Conservation (phyloP, 495 filamentous ascomycete genomes). For the Hyaloscypha variabilis region DNA sequence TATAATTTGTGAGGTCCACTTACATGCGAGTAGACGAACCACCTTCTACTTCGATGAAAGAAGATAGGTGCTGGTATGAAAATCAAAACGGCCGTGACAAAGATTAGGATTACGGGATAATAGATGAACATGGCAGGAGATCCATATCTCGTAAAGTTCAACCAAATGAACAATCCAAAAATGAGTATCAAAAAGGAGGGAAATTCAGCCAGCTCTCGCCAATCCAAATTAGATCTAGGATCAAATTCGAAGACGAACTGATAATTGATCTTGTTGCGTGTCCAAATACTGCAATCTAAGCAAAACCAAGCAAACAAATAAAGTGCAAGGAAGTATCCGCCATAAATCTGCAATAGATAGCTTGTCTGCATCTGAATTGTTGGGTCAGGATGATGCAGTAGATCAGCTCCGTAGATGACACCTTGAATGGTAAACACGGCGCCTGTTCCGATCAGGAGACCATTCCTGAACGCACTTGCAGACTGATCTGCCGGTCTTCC, state of each 20-base stretch:
- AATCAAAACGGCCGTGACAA: slow-evolving; percentile 63
- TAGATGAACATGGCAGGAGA: slow-evolving; percentile 74
- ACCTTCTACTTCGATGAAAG: slow-evolving; percentile 76
- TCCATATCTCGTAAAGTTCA: slow-evolving; percentile 76
- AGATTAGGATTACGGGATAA: slow-evolving; percentile 84
- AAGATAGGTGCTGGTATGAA: slow-evolving; percentile 75
- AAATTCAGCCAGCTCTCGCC: slow-evolving; percentile 85
- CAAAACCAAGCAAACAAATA: slow-evolving; percentile 76
- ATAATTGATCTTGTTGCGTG: slow-evolving; percentile 85
- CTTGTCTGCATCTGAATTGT: slow-evolving; percentile 56
- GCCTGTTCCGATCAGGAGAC: slow-evolving; percentile 76
- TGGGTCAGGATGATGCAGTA: slow-evolving; percentile 50
- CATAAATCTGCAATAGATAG: slow-evolving; percentile 86
- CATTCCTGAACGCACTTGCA: slow-evolving; percentile 74
- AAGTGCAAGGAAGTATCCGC: slow-evolving; percentile 77
- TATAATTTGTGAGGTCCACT: slow-evolving; percentile 34
- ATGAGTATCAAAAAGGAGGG: slow-evolving; percentile 77
- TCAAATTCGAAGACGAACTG: slow-evolving; percentile 97
- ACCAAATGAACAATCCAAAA: slow-evolving; percentile 79
- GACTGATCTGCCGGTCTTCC: slow-evolving; percentile 70
- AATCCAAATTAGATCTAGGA: slow-evolving; percentile 79
- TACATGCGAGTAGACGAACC: slow-evolving; percentile 85
- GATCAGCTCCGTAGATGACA: slow-evolving; percentile 63
- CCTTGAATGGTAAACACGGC: slow-evolving; percentile 74
- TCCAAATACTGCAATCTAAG: slow-evolving; percentile 81